Evolutionary conservation across 1,284 basidiomycete species (phyloP), one percentile per base, ranked within the genome.

Genomic region (Hymenochaete sp.): DNA sequence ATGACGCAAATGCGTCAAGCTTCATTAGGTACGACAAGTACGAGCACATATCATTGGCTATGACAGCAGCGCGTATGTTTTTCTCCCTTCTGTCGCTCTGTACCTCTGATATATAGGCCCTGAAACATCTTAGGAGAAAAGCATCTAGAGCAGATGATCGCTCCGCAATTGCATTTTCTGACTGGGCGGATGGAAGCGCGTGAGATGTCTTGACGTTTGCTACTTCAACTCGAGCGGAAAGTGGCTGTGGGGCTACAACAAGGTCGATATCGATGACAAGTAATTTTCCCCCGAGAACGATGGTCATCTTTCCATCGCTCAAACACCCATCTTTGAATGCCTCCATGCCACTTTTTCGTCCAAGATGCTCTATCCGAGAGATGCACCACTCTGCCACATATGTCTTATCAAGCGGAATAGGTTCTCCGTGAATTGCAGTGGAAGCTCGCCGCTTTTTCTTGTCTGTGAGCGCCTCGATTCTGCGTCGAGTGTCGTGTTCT

Each of bases 251-350:
- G 60, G 57, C 64, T 25, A 79, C 59, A 8, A 63, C 54, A 51
- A 87, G 71, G 52, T 82, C 78, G 47, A 87, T 68, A 56, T 89
- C 84, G 44, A 88, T 64, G 22, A 88, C 83, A 10, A 88, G 67
- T 7, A 87, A 75, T 58, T 85, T 82, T 1, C 84, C 84, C 2
- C 76, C 84, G 24, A 87, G 70, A 13, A 79, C 70, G 29, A 83
- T 64, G 0, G 72, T 76, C 29, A 72, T 64, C n/a, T 61, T 64
- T 16, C 69, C 72, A 32, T 71, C 71, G 22, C 64, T 60, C 27
- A 70, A 67, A 19, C 72, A 67, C 47, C 62, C 62, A 24, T 83
- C 82, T 50, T 72, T 75, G 64, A 82, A 87, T 10, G 51, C 39
- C 28, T 56, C 53, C 55, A 55, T 56, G 25, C 47, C 55, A 14